phyloP scores from a whole-genome alignment of 257 asterid species.

The Solanum raphanifolium region DNA sequence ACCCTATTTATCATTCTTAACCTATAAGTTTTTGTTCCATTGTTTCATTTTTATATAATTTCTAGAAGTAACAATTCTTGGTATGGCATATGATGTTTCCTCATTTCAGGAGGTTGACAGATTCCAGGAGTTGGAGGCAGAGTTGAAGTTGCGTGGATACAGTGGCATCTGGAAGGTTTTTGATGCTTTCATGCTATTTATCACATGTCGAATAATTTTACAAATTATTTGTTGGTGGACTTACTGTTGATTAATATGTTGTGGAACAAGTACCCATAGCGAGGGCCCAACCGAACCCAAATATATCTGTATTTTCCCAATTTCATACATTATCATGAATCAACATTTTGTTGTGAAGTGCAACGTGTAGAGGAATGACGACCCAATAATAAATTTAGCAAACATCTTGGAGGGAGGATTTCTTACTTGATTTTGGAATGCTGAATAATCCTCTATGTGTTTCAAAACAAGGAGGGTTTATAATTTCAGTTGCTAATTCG shows the following conservation, averaged over 20 bases:
- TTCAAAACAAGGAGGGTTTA: neutral
- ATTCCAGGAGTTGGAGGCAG: conserved; percentile 73
- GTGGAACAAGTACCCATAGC: neutral
- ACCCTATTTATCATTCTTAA: neutral
- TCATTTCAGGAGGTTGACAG: conserved; percentile 84
- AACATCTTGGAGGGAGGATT: neutral
- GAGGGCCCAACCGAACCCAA: neutral
- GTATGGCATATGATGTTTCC: neutral
- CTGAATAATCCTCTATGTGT: neutral
- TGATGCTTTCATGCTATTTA: conserved; percentile 10
- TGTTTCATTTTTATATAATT: neutral
- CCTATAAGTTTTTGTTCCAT: neutral
- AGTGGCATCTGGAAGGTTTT: conserved; percentile 93
- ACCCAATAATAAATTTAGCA: neutral
- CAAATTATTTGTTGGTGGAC: neutral
- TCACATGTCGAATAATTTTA: neutral
- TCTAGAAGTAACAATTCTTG: neutral
- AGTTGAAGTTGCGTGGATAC: conserved; percentile 65
- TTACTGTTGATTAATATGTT: neutral
- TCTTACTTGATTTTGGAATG: neutral
- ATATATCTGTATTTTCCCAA: neutral
- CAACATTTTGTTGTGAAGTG: neutral
- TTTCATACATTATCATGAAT: neutral
- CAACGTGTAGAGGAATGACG: neutral
- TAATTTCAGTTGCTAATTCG: neutral